Percentiles rank a stretch among this genome's conserved stretches.
Evolutionary conservation across 495 filamentous ascomycete genomes (phyloP).

Genomic region (Xylaria castorea): DNA sequence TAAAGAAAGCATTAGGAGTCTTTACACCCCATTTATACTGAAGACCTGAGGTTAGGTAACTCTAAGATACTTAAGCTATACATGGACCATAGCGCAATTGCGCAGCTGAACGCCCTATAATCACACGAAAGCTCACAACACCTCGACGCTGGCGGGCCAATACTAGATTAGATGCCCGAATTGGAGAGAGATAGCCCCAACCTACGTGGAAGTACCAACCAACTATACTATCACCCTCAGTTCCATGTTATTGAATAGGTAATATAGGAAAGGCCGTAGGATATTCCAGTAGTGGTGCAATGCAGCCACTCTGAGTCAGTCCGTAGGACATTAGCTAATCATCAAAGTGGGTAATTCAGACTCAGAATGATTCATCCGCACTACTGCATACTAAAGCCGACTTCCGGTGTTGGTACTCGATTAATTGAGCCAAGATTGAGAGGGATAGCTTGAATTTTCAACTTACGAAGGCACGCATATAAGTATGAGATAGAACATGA

Average conservation of each 20-base stretch:
- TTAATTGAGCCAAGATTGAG: neutral
- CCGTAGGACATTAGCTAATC: constrained; percentile 31
- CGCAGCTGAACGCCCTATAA: neutral
- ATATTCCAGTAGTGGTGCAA: neutral
- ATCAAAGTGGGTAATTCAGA: neutral
- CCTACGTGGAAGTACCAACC: neutral
- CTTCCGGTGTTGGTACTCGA: neutral
- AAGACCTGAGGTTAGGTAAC: neutral
- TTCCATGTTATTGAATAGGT: neutral
- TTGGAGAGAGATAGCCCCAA: neutral
- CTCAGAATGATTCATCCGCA: constrained; percentile 42
- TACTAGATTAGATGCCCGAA: neutral
- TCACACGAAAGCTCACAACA: neutral
- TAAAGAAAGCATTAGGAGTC: neutral
- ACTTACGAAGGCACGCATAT: neutral
- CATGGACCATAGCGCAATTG: neutral
- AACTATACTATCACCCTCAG: neutral
- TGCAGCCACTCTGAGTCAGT: neutral
- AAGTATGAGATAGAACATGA: neutral
- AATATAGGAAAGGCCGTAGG: neutral
- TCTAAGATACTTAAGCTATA: neutral
- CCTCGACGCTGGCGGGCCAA: neutral
- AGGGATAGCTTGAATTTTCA: neutral
- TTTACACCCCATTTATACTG: neutral
- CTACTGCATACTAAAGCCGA: constrained; percentile 32